These are phyloP conservation scores for Hermanozyma aechmeae DNA, from an alignment of 805 yeast species.

Conservation along the genomic window DNA sequence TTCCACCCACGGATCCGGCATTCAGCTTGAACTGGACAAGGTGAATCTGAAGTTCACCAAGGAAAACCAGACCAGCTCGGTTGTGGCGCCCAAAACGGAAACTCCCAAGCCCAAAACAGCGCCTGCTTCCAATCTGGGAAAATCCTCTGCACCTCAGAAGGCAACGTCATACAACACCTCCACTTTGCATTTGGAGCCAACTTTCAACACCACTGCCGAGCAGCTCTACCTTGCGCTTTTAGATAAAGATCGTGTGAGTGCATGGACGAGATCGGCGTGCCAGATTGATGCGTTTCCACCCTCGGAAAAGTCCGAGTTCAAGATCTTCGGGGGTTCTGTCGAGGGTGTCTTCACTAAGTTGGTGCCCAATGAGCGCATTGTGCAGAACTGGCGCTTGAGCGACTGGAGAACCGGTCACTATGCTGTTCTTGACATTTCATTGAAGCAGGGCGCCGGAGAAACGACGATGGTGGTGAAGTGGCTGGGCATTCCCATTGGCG, in stretches of 20 bases:
- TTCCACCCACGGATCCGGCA: conserved; percentile 68
- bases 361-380: conserved; percentile 49
- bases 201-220: conserved; percentile 81
- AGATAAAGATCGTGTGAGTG: conserved; percentile 70
- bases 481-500: conserved; percentile 90
- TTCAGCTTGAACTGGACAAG: conserved; percentile 57
- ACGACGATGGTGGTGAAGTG: conserved; percentile 73
- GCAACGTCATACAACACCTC: conserved; percentile 56
- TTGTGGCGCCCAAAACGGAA: conserved; percentile 4
- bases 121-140: too few relatives aligned
- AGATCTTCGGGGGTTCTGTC: conserved; percentile 82
- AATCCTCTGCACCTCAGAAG: too few relatives aligned
- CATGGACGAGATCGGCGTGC: conserved; percentile 80
- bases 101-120: too few relatives aligned
- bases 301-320: conserved; percentile 52
- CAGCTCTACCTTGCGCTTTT: conserved; percentile 72
- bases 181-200: conserved; percentile 64
- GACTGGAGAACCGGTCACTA: conserved; percentile 85
- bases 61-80: conserved; percentile 34
- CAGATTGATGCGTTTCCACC: conserved; percentile 39
- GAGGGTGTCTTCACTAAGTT: conserved; percentile 58
- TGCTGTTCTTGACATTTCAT: conserved; percentile 56
- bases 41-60: conserved; percentile 32
- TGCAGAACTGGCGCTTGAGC: conserved; percentile 76
- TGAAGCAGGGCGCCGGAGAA: conserved; percentile 76